Percentiles rank a stretch among this genome's conserved stretches.
These are phyloP conservation scores for Microcera coccophila DNA, from an alignment of 2,329 filamentous ascomycete species.

Conservation along the genomic window DNA sequence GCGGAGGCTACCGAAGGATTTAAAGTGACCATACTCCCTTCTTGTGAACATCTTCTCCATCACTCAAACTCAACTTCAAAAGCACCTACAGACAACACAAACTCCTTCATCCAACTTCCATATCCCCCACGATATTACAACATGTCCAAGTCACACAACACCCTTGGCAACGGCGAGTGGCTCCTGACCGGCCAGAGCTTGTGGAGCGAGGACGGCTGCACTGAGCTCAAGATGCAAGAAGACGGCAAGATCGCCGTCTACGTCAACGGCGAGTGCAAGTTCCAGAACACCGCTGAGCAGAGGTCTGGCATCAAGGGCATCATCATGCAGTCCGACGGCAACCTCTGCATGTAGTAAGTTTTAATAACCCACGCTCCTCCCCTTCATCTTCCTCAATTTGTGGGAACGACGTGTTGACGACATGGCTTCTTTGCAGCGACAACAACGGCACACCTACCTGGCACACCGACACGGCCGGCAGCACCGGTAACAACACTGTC, in stretches of 20 bases:
- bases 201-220: conserved; percentile 27
- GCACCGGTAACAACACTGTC: conserved; percentile 16
- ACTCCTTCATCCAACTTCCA: conserved; percentile 1
- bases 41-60: too few relatives aligned
- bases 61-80: conserved; percentile 1
- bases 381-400: neutral
- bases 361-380: fast-evolving
- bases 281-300: conserved; percentile 29
- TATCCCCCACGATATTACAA: too few relatives aligned
- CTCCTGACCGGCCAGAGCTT: conserved; percentile 28
- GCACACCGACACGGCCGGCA: conserved; percentile 26
- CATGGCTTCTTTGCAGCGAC: conserved; percentile 1
- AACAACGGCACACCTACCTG: conserved; percentile 20
- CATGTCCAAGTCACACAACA: conserved; percentile 11
- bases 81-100: neutral
- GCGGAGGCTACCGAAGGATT: too few relatives aligned
- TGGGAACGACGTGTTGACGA: neutral
- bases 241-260: conserved; percentile 32
- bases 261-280: conserved; percentile 27
- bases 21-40: too few relatives aligned
- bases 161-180: conserved; percentile 32
- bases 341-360: conserved; percentile 32
- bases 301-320: conserved; percentile 27
- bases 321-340: conserved; percentile 30
- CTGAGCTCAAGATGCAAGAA: conserved; percentile 31